Percentiles rank a stretch among this genome's conserved stretches.
These are phyloP conservation scores for Endotrypanum monterogeii DNA, from an alignment of 208 protist species.

Conservation along the genomic window DNA sequence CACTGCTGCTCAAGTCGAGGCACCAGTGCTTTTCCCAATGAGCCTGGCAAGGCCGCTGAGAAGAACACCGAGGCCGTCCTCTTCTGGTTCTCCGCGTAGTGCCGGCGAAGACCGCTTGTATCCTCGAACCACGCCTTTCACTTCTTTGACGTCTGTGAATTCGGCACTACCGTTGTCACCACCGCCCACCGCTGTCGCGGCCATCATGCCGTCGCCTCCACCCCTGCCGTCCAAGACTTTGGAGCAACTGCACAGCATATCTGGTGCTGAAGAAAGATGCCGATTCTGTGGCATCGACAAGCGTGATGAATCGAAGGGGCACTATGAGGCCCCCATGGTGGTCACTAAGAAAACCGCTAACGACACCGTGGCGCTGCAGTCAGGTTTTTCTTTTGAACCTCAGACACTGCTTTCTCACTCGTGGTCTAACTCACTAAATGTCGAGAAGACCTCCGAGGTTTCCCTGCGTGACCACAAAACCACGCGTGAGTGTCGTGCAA, in stretches of 20 bases:
- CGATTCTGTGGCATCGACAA: not conserved
- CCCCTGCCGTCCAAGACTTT: not conserved
- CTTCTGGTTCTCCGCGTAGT: not conserved
- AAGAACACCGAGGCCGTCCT: not conserved
- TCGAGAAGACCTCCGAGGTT: slow-evolving; percentile 13
- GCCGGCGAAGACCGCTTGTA: not conserved
- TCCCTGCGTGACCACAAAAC: not conserved
- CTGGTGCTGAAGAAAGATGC: slow-evolving; percentile 8
- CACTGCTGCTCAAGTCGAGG: not conserved
- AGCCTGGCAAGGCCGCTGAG: too few species aligned
- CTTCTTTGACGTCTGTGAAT: not conserved
- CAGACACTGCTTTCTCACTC: not conserved
- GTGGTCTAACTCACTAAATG: not conserved
- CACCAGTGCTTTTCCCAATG: not conserved
- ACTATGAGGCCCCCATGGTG: slow-evolving; percentile 11
- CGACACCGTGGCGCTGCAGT: slow-evolving; percentile 3
- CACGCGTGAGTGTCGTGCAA: not conserved
- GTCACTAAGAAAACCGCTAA: slow-evolving; percentile 4
- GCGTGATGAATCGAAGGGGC: slow-evolving; percentile 14
- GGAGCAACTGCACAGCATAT: not conserved
- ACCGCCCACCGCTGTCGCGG: not conserved
- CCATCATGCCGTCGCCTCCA: not conserved
- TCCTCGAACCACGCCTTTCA: not conserved
- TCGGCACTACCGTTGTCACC: not conserved
- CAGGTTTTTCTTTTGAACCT: not conserved